Evolutionary conservation across 257 asterid genomes (phyloP).

Genomic region (Forsythia suspensa): DNA sequence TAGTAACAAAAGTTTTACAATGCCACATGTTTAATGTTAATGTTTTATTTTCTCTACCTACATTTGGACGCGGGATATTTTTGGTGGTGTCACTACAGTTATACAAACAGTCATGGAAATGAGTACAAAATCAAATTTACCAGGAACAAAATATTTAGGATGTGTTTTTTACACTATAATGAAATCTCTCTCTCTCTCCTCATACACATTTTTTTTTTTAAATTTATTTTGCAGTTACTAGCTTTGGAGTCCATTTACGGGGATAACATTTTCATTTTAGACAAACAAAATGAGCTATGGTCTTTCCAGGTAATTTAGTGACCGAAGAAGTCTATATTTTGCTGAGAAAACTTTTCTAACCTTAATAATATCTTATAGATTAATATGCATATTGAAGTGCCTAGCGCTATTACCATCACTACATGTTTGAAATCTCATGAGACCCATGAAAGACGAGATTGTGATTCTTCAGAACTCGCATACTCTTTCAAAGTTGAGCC

Average conservation of each 20-base stretch:
- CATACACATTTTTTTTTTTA: neutral
- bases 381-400: constrained; percentile 64
- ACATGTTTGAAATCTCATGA: constrained; percentile 52
- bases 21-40: neutral
- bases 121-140: neutral
- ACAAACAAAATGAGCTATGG: constrained; percentile 54
- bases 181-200: neutral
- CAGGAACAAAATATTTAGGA: neutral
- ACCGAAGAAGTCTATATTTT: neutral
- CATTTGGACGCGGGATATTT: neutral
- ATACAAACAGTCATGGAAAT: neutral
- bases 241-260: constrained; percentile 87
- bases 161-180: neutral
- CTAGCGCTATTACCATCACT: constrained; percentile 52
- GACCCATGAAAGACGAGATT: constrained; percentile 27
- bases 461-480: constrained; percentile 51
- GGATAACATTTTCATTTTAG: constrained; percentile 57
- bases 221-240: constrained; percentile 55
- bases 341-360: constrained; percentile 9
- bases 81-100: neutral
- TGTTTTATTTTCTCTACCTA: neutral
- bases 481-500: constrained; percentile 74
- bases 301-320: constrained; percentile 62
- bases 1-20: neutral
- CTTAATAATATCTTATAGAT: constrained; percentile 44